Percentiles rank a stretch among this genome's conserved stretches.
Evolutionary conservation across 768 basidiomycete genomes (phyloP).

Genomic region (Boletus pseudopeckii): DNA sequence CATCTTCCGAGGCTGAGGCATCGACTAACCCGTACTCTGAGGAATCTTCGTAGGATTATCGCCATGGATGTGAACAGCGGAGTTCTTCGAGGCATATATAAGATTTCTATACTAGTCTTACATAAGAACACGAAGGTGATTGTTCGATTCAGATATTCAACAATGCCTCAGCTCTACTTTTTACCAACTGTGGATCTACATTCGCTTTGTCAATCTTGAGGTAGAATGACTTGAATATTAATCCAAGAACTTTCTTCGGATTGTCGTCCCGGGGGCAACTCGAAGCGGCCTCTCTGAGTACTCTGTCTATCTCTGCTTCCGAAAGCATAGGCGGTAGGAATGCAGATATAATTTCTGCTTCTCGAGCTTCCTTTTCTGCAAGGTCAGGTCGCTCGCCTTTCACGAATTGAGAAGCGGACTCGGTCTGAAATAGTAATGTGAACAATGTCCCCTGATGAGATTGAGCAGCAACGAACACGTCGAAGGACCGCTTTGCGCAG

Average conservation of each 20-base stretch:
- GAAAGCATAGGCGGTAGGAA: conserved; percentile 62
- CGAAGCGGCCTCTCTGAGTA: conserved; percentile 43
- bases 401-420: conserved; percentile 54
- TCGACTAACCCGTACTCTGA: neutral
- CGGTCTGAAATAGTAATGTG: conserved; percentile 40
- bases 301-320: conserved; percentile 50
- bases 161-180: conserved; percentile 44
- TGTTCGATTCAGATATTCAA: conserved; percentile 19
- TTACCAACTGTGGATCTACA: conserved; percentile 58
- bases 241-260: conserved; percentile 36
- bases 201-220: conserved; percentile 52
- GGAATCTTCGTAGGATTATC: conserved; percentile 2
- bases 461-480: conserved; percentile 45
- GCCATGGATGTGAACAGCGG: neutral
- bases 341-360: conserved; percentile 51
- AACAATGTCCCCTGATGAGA: conserved; percentile 2
- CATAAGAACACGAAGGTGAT: neutral
- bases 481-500: conserved; percentile 55
- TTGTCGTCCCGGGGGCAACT: conserved; percentile 16
- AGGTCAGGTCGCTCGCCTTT: conserved; percentile 62
- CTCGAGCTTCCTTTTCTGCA: conserved; percentile 56
- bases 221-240: conserved; percentile 64
- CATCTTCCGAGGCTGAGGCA: neutral
- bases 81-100: neutral
- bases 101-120: neutral